A percentile compares a stretch with the other conserved stretches of the same genome.
These are phyloP conservation scores for Aspergillus quadrilineatus DNA, from an alignment of 2,329 filamentous ascomycete species.

Conservation along the genomic window DNA sequence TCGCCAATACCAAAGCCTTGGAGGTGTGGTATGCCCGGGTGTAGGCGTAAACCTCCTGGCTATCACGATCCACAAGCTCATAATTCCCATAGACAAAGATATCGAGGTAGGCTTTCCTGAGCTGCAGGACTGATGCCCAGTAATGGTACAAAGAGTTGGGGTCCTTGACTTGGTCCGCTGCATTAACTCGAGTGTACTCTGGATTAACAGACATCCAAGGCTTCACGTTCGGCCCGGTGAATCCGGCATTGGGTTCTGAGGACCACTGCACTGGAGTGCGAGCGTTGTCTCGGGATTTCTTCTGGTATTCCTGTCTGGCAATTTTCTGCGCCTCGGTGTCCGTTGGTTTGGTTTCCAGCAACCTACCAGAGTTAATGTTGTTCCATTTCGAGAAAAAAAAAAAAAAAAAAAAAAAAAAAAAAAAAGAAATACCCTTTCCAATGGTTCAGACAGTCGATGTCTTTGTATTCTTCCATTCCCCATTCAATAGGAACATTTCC, in stretches of 20 bases:
- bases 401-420: neutral
- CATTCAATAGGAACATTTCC: conserved; percentile 62
- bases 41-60: conserved; percentile 58
- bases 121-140: conserved; percentile 59
- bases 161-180: conserved; percentile 44
- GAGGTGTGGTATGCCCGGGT: conserved; percentile 41
- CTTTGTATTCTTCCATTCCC: conserved; percentile 66
- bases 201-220: conserved; percentile 73
- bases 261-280: conserved; percentile 73
- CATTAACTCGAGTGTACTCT: conserved; percentile 63
- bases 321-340: conserved; percentile 31
- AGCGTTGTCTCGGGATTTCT: conserved; percentile 62
- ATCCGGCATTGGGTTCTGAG: conserved; percentile 60
- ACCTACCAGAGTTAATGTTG: conserved; percentile 22
- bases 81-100: conserved; percentile 69
- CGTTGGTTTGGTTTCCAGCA: conserved; percentile 28
- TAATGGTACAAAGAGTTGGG: conserved; percentile 57
- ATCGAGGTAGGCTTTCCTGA: conserved; percentile 62
- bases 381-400: neutral
- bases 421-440: conserved; percentile 44
- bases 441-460: conserved; percentile 62
- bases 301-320: conserved; percentile 38
- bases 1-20: conserved; percentile 37
- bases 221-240: conserved; percentile 53
- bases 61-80: conserved; percentile 52